Evolutionary conservation across 805 yeast species (phyloP), one percentile per base, ranked within the genome.

Genomic region (Sungouiella thailandica): DNA sequence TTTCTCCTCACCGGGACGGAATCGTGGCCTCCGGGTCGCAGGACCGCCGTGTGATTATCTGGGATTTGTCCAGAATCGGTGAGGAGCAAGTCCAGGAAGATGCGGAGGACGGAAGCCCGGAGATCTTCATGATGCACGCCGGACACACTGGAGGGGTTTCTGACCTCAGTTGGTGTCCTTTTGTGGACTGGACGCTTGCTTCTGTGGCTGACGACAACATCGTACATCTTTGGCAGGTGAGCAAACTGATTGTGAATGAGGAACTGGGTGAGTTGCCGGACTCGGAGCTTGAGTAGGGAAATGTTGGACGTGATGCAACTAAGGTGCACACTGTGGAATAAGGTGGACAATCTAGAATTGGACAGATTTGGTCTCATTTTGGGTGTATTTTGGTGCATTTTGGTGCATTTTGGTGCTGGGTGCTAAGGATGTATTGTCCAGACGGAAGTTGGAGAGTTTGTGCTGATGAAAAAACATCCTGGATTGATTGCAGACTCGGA

Each of bases 21-120:
- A 70, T 87, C 4, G 52, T 87, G 7, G 87, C 88, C 2, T 78
- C 88, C 0, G 83, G 88, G 3, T 77, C 87, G 1, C 75, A 75
- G 40, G 96, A 87, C 53, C 70, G 93, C 41, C 67, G 95, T 38
- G 74, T 84, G 11, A 78, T 85, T 23, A 46, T 87, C 4, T 86
- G 96, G 96, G 95, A 87, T 53, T 62, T 86, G 37, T 63, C 68
- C 29, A 78, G 75, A 46, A 80, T 87, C 23, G 96, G 96, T 4
- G 83, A 79, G 42, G 95, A 86, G 51, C 95, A 85, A 55, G 71
- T 70, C 10, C 88, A 78, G 45, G 96, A 86, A 46, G 96, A 87
- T 52, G 83, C 87, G 19, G 95, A 83, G 44, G 96, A 87, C 50
- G 96, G 95, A 25, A 83, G 83, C 17, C 90, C 95, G 4, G 96